Base-by-base conservation (phyloP, 495 filamentous ascomycete genomes). In the Talaromyces borbonicus region DNA sequence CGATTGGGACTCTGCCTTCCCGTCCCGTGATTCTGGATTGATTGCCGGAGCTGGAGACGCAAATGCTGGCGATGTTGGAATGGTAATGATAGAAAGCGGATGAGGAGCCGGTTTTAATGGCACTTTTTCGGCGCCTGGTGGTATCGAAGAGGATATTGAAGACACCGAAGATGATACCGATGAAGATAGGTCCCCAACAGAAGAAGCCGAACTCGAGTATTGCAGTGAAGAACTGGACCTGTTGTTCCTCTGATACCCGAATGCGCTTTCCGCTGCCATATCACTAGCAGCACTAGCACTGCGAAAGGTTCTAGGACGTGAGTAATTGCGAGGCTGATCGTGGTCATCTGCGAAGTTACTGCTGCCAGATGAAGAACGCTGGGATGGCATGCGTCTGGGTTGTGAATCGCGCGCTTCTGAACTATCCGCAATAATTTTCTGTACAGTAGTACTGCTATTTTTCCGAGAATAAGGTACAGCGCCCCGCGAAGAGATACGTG, bases 1-100 rank as follows among this genome's bases (percentile, higher is more conserved):
- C n/a, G n/a, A n/a, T n/a, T n/a, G n/a, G n/a, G n/a, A n/a, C n/a
- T n/a, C n/a, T n/a, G n/a, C n/a, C 3, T 14, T 32, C 11, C 29
- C 2, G 29, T 3, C 11, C 11, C 15, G 32, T 36, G 15, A 36
- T 16, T 16, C 32, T 12, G 6, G 31, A 33, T 33, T 33, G 31
- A 18, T 30, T 7, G 42, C 8, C 8, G 8, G 11, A 14, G 19
- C 29, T 33, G 25, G 26, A 5, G 42, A 32, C 8, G 29, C 9
- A 19, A 30, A 9, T 45, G 27, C 26, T 7, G 42, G 27, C 5
- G 42, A 35, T 8, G 38, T 41, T 41, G 30, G 19, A n/a, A 31
- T 46, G 12, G 43, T 46, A 31, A 32, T 46, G 16, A 46, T 46
- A 19, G 43, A 46, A 22, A 46, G 43, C 6, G 43, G 43, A n/a